phyloP scores from a whole-genome alignment of 148 eudicot genomes.

The Rhododendron williamsianum region DNA sequence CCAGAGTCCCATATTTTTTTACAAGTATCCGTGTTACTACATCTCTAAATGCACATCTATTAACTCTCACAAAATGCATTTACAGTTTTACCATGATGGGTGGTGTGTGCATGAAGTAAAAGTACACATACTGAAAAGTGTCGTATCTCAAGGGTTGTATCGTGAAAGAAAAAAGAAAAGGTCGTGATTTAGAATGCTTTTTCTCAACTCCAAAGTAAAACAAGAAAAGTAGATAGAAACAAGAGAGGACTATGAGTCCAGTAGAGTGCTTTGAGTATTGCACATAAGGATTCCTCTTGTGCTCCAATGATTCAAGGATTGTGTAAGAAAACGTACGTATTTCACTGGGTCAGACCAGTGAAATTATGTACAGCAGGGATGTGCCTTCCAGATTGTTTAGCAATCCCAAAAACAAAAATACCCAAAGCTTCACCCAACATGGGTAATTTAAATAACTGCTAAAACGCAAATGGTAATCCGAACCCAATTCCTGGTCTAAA shows the following conservation, averaged over 20 bases:
- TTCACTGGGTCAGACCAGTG: neutral
- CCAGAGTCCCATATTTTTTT: neutral
- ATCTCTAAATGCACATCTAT: neutral
- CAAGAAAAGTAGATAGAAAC: neutral
- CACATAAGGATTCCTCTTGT: neutral
- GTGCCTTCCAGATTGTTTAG: neutral
- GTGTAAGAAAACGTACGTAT: neutral
- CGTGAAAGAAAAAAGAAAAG: neutral
- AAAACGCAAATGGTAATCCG: neutral
- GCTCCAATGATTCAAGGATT: neutral
- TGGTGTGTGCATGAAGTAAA: neutral
- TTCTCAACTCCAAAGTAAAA: neutral
- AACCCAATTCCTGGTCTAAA: neutral
- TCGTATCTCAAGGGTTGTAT: neutral
- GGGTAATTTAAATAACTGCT: neutral
- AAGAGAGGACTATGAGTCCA: neutral
- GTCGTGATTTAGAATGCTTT: neutral
- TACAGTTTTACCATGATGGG: neutral
- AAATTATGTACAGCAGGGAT: neutral
- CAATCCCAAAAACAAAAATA: neutral
- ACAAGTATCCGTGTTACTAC: neutral
- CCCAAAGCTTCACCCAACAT: neutral
- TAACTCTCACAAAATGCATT: neutral
- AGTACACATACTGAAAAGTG: neutral
- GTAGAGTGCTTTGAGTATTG: neutral